Base-by-base conservation (phyloP, 768 basidiomycete species). In the Tulasnella calospora region DNA sequence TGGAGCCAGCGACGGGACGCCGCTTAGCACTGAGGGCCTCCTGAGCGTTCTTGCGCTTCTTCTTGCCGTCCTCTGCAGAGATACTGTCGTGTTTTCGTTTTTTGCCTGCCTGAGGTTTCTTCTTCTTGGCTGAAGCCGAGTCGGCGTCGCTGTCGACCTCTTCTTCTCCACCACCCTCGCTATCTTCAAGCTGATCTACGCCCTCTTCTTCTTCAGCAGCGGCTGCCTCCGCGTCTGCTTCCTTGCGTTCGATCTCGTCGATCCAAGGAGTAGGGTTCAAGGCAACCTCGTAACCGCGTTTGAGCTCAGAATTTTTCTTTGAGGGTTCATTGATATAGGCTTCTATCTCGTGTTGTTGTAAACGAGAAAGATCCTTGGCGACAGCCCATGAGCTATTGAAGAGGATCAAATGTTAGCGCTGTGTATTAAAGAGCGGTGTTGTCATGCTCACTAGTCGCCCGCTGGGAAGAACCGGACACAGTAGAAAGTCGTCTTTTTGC, bases 391-490 rank as follows among this genome's bases (percentile, higher is more conserved):
- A 89, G 85, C 96, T 98, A 72, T 30, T 30, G 36, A 27, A 44
- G 13, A 30, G 19, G 15, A 69, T 71, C n/a, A 36, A 55, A 41
- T 55, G 61, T 47, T 33, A 67, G 41, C 46, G n/a, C 8, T 13
- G 19, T 27, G 55, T 38, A 30, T 23, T 23, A 23, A 76, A 7
- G 35, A 74, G 38, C 12, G 38, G 71, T 15, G 73, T 70, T 44
- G 70, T 44, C 61, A 73, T 30, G 91, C 97, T 84, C 82, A 99
- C 98, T 91, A 94, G 85, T 98, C 97, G 74, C 94, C 96, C 38
- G 89, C 89, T 6, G 98, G 96, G 89, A 98, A 99, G 89, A 96
- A 99, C 80, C 92, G 88, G 41, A 91, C 88, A 80, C 90, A 90
- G 85, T 93, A 92, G 81, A 90, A 92, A 17, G 86, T 86, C 13